Percentiles rank a stretch among this genome's conserved stretches.
These are phyloP conservation scores for Primulina tabacum DNA, from an alignment of 257 asterid species.

Conservation along the genomic window DNA sequence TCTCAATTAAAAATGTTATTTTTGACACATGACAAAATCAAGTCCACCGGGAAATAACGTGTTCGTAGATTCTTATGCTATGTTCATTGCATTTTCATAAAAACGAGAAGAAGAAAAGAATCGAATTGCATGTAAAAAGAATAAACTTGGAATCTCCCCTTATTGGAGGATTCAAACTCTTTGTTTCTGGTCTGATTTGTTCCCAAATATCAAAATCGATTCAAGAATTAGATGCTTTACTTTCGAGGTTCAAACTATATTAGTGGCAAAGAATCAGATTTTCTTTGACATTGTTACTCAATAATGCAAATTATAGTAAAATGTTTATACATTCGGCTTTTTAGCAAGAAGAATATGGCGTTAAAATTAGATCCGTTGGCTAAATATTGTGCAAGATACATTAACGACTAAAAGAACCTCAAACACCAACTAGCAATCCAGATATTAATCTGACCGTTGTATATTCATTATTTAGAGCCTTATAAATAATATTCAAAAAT, in stretches of 20 bases:
- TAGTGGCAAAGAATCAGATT: neutral
- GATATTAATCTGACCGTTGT: too few species aligned
- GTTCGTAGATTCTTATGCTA: too few species aligned
- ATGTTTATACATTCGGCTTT: slow-evolving; percentile 4
- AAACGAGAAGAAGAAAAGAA: too few species aligned
- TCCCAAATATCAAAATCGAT: slow-evolving; percentile 16
- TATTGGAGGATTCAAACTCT: slow-evolving; percentile 35
- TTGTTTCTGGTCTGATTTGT: slow-evolving; percentile 29
- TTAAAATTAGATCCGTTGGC: slow-evolving; percentile 25
- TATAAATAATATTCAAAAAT: too few species aligned
- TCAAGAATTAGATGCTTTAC: slow-evolving; percentile 33
- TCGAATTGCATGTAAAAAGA: neutral
- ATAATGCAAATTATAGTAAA: slow-evolving; percentile 7
- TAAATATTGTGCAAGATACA: slow-evolving; percentile 32
- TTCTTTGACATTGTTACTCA: neutral
- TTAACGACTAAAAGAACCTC: slow-evolving; percentile 16
- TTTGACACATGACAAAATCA: too few species aligned
- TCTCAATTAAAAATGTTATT: too few species aligned
- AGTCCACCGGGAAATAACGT: too few species aligned
- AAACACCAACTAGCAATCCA: neutral
- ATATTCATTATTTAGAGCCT: too few species aligned
- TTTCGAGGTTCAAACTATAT: too few species aligned
- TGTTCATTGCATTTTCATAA: too few species aligned
- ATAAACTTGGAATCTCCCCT: slow-evolving; percentile 26
- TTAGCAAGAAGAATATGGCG: slow-evolving; percentile 12